These are phyloP conservation scores for Citrus reticulata DNA, from an alignment of 345 rosid genomes.

Conservation along the genomic window DNA sequence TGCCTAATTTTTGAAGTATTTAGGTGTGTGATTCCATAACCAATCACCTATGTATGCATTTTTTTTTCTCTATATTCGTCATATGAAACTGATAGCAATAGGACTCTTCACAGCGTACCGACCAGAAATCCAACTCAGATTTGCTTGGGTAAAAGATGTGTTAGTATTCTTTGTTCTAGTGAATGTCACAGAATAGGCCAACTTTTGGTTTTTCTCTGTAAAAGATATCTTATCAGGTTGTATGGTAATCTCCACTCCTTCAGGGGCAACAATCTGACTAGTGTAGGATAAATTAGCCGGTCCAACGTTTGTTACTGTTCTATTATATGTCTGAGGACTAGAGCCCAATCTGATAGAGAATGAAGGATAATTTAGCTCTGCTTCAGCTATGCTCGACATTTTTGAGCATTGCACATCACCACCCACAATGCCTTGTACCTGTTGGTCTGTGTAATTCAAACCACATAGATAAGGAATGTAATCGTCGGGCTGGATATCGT, in stretches of 20 bases:
- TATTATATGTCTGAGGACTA: neutral
- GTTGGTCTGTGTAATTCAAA: neutral
- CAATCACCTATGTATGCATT: too few relatives aligned
- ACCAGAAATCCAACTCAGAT: neutral
- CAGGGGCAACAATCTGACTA: neutral
- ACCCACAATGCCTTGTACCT: neutral
- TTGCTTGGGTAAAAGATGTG: neutral
- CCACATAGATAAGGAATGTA: neutral
- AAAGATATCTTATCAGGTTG: neutral
- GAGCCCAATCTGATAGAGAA: neutral
- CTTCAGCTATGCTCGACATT: neutral
- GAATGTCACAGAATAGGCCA: neutral
- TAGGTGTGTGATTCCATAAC: too few relatives aligned
- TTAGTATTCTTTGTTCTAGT: neutral
- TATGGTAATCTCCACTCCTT: neutral
- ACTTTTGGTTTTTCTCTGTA: neutral
- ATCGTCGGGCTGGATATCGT: neutral
- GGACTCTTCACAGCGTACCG: neutral
- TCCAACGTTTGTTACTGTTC: neutral
- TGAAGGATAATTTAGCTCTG: neutral
- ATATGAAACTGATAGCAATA: neutral
- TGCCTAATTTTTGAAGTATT: too few relatives aligned
- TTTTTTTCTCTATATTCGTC: neutral
- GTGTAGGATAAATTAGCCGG: neutral
- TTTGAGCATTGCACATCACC: neutral